Evolutionary conservation across 2,329 filamentous ascomycete genomes (phyloP).

Genomic region (Ustilaginoidea virens): DNA sequence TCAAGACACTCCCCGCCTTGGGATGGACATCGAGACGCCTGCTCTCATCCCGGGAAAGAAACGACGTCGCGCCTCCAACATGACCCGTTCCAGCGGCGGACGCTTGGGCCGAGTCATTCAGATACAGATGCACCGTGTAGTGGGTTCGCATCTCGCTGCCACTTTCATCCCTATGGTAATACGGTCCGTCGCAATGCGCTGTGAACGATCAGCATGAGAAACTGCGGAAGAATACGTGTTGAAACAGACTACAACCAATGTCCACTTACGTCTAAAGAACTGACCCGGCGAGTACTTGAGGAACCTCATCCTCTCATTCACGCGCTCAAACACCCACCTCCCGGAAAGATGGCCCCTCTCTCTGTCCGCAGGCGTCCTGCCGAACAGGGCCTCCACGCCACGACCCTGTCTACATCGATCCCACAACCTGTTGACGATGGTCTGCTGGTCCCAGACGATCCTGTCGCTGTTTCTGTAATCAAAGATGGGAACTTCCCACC

Average conservation of each 20-base stretch:
- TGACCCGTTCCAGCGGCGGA: conserved; percentile 14
- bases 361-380: conserved; percentile 15
- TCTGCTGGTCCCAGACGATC: conserved; percentile 57
- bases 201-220: conserved; percentile 4
- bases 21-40: conserved; percentile 36
- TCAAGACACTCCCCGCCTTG: conserved; percentile 39
- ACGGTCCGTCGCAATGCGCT: conserved; percentile 55
- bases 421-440: conserved; percentile 48
- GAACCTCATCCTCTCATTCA: conserved; percentile 65
- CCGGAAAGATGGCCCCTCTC: conserved; percentile 9
- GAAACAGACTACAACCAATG: no score
- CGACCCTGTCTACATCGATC: conserved; percentile 32
- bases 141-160: conserved; percentile 27
- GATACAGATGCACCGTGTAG: conserved; percentile 40
- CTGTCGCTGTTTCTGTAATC: conserved; percentile 56
- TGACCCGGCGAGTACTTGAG: conserved; percentile 57
- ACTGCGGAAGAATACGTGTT: no score
- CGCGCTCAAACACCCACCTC: conserved; percentile 28
- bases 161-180: conserved; percentile 36
- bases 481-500: conserved; percentile 36
- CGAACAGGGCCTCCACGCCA: conserved; percentile 25
- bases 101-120: conserved; percentile 14
- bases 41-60: conserved; percentile 27
- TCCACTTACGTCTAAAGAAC: conserved; percentile 43
- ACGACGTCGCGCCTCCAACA: conserved; percentile 39